phyloP scores from a whole-genome alignment of 495 filamentous ascomycete genomes.

The Xylaria flabelliformis region DNA sequence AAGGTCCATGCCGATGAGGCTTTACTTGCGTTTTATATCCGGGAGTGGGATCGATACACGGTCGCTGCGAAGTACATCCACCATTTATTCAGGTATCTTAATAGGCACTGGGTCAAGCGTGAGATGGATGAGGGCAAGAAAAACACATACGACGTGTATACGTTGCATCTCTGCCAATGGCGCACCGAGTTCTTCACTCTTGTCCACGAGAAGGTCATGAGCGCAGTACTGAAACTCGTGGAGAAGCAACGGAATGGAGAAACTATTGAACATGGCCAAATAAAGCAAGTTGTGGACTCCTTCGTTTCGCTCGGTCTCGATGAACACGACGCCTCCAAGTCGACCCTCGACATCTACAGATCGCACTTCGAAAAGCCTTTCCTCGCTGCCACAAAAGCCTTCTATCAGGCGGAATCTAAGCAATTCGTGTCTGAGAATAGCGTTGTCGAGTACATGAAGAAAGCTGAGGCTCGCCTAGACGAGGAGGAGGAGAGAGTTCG shows the following conservation, averaged over 20 bases:
- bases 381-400: conserved; percentile 79
- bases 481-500: conserved; percentile 96
- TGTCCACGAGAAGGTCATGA: conserved; percentile 90
- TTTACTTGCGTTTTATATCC: conserved; percentile 91
- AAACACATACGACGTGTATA: conserved; percentile 97
- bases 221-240: conserved; percentile 89
- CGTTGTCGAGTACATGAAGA: conserved; percentile 99
- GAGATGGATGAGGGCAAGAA: conserved; percentile 99
- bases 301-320: conserved; percentile 96
- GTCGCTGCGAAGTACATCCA: conserved; percentile 95
- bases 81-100: conserved; percentile 96
- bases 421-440: conserved; percentile 96
- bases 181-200: conserved; percentile 84
- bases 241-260: conserved; percentile 98
- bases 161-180: conserved; percentile 94
- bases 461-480: conserved; percentile 87
- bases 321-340: conserved; percentile 89
- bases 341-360: conserved; percentile 93
- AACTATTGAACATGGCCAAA: conserved; percentile 95
- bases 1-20: conserved; percentile 86
- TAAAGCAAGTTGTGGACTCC: conserved; percentile 96
- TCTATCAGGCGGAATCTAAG: conserved; percentile 91
- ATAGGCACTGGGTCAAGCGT: conserved; percentile 97
- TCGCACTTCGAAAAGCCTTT: conserved; percentile 91
- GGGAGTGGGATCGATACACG: conserved; percentile 95